Percentiles rank a stretch among this genome's conserved stretches.
These are phyloP conservation scores for Aspergillus diversus DNA, from an alignment of 495 filamentous ascomycete genomes.

Conservation along the genomic window DNA sequence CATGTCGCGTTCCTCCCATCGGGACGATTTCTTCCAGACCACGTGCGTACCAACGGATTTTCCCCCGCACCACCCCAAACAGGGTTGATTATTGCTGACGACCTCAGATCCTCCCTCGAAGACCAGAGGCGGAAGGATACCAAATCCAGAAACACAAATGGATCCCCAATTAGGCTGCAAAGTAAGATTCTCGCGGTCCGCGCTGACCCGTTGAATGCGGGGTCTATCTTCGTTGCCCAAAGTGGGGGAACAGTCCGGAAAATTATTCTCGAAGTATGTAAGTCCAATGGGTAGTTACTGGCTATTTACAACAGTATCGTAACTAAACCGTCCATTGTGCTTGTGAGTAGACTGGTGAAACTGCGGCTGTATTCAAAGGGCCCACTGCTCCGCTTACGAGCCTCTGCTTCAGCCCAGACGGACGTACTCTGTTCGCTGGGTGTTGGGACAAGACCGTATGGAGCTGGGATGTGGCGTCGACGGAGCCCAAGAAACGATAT, in stretches of 20 bases:
- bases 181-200: slow-evolving; percentile 84
- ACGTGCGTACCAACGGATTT: slow-evolving; percentile 54
- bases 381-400: slow-evolving; percentile 80
- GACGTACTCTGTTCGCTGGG: slow-evolving; percentile 73
- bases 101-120: slow-evolving; percentile 67
- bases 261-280: slow-evolving; percentile 77
- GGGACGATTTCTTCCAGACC: slow-evolving; percentile 88
- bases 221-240: slow-evolving; percentile 78
- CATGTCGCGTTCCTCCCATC: slow-evolving; percentile 69
- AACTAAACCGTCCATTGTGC: slow-evolving; percentile 14
- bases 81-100: slow-evolving; percentile 17
- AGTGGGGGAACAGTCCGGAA: slow-evolving; percentile 76
- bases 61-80: not conserved
- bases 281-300: slow-evolving; percentile 44
- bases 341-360: slow-evolving; percentile 49
- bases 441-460: slow-evolving; percentile 93
- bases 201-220: slow-evolving; percentile 64
- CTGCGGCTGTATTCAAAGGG: slow-evolving; percentile 64
- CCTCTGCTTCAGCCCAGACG: slow-evolving; percentile 66
- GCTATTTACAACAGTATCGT: slow-evolving; percentile 6
- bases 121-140: slow-evolving; percentile 70
- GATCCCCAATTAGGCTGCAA: slow-evolving; percentile 75
- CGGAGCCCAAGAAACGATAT: slow-evolving; percentile 58
- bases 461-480: slow-evolving; percentile 71
- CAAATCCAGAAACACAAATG: slow-evolving; percentile 83